Evolutionary conservation across 1,139 yeast genomes (phyloP), one percentile per base, ranked within the genome.

Genomic region (Suhomyces taliae): DNA sequence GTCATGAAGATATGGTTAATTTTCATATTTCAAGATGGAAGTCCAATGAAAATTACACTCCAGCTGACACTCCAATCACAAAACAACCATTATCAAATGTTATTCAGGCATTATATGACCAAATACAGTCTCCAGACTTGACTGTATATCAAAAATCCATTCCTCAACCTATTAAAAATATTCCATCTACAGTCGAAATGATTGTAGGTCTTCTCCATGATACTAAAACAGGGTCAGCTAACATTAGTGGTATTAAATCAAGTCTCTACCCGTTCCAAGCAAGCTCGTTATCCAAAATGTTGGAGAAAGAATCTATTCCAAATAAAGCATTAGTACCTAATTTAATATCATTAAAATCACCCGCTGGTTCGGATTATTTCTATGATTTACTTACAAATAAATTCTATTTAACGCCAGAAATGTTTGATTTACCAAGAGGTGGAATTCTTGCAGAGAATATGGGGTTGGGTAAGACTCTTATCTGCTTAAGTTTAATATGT

Each of bases 371-470:
- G 4, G 31, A 6, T 4, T 67, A 61, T 50, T 76, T 69, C 56
- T 68, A 72, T 50, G 76, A 81, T 54, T 50, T 71, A 1, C 49
- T 60, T 5, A 57, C 53, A 1, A 54, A 68, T 35, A 51, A 53
- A 4, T 61, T 78, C 27, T 61, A 56, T 33, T 27, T 36, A 2
- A 49, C 58, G 3, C 82, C 86, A 0, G 76, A 70, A 26, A 51
- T 63, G 2, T 79, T 72, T 55, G 53, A 57, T 19, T 65, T 80
- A 4, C 83, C 87, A 0, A 63, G 76, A 52, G 90, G 90, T 12
- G 91, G 90, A 0, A 82, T 85, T 2, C 64, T 85, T 10, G 89
- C 89, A 0, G 91, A 85, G 53, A 84, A 83, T 74, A 85, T 85
- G 90, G 91, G 90, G 0, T 64, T 84, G 14, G 91, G 91, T 0